Evolutionary conservation across 129 eudicot genomes (phyloP).

Genomic region (Pseudognaphalium luteoalbum): DNA sequence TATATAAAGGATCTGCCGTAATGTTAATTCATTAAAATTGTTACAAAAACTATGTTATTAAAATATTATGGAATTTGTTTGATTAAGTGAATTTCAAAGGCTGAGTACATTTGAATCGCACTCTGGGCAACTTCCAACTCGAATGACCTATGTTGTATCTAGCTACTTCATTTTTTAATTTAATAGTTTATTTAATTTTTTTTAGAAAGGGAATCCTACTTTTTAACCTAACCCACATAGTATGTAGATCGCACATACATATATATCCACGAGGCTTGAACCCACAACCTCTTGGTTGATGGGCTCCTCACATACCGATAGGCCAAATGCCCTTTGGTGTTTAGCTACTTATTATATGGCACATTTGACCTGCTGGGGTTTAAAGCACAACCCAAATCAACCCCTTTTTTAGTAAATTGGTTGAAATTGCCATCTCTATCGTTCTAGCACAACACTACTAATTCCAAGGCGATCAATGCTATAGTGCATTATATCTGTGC

Average conservation of each 20-base stretch:
- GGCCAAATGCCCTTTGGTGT: too few relatives aligned
- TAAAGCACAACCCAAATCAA: not conserved
- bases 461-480: not conserved
- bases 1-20: not conserved
- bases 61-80: not conserved
- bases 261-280: too few relatives aligned
- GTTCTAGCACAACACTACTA: constrained; percentile 3
- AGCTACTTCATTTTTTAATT: too few relatives aligned
- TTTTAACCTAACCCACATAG: too few relatives aligned
- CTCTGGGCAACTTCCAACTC: not conserved
- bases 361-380: not conserved
- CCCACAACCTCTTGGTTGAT: too few relatives aligned
- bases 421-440: not conserved
- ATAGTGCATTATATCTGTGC: not conserved
- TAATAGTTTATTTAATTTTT: too few relatives aligned
- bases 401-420: not conserved
- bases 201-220: too few relatives aligned
- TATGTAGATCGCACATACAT: too few relatives aligned
- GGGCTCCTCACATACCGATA: too few relatives aligned
- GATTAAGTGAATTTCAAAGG: not conserved
- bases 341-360: not conserved
- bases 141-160: not conserved
- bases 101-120: not conserved
- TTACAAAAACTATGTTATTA: not conserved
- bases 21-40: not conserved